phyloP scores from a whole-genome alignment of 2,329 filamentous ascomycete genomes.

The Blumeria graminis region DNA sequence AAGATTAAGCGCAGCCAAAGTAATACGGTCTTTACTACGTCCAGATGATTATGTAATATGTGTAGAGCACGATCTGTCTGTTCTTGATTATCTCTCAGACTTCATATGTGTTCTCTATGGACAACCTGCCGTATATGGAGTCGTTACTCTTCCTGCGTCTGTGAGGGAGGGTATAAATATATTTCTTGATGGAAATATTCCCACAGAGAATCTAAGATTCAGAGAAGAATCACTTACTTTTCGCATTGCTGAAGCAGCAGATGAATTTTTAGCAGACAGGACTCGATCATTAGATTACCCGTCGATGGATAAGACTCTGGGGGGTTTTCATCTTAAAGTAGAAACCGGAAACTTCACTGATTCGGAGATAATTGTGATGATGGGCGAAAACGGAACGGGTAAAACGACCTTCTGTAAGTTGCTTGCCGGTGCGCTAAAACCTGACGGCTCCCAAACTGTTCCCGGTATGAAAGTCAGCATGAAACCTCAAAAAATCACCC shows the following conservation, averaged over 20 bases:
- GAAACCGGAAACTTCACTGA: constrained; percentile 79
- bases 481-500: constrained; percentile 99
- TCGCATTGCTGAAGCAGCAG: constrained; percentile 69
- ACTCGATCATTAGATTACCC: constrained; percentile 72
- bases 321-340: constrained; percentile 63
- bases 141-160: constrained; percentile 83
- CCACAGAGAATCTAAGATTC: constrained; percentile 96
- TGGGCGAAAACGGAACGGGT: constrained; percentile 98
- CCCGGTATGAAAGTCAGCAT: constrained; percentile 94
- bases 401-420: constrained; percentile 98
- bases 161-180: constrained; percentile 99
- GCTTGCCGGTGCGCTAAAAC: constrained; percentile 79
- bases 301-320: constrained; percentile 76
- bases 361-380: constrained; percentile 98
- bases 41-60: constrained; percentile 92
- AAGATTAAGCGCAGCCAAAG: constrained; percentile 71
- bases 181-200: constrained; percentile 94
- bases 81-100: constrained; percentile 94
- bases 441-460: constrained; percentile 53
- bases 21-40: constrained; percentile 75
- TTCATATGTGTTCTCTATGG: constrained; percentile 97
- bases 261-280: constrained; percentile 71
- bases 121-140: constrained; percentile 85
- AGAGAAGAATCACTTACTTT: constrained; percentile 91
- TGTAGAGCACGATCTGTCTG: constrained; percentile 96